Evolutionary conservation across 176 grass and related monocot species (phyloP).

Genomic region (Triticum timopheevii): DNA sequence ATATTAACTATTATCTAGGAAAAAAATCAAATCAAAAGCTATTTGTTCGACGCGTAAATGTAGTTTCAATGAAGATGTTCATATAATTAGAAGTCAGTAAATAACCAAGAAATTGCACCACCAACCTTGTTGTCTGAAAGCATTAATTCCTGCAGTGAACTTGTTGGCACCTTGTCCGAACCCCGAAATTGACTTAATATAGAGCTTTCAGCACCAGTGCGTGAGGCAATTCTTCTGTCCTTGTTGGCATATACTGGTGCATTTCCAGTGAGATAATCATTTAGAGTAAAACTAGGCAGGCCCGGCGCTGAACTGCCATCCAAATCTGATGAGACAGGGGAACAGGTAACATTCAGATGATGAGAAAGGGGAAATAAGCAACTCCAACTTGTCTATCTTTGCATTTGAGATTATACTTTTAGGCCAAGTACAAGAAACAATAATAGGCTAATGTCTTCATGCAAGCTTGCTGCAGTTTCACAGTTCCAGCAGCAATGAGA

Average conservation of each 20-base stretch:
- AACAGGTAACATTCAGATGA: slow-evolving; percentile 21
- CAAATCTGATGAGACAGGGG: slow-evolving; percentile 15
- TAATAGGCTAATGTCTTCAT: neutral
- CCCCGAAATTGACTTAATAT: neutral
- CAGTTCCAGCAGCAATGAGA: slow-evolving; percentile 27
- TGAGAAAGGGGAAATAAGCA: slow-evolving; percentile 4
- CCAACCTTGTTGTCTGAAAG: slow-evolving; percentile 22
- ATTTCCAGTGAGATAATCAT: slow-evolving; percentile 21
- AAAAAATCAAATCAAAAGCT: neutral
- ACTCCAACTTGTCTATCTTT: neutral
- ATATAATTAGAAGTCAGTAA: neutral
- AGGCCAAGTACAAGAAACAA: neutral
- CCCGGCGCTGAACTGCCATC: slow-evolving; percentile 4
- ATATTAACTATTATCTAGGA: neutral
- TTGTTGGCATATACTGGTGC: neutral
- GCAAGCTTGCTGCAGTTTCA: neutral
- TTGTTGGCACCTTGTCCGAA: neutral
- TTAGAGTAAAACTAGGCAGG: neutral
- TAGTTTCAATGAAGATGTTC: neutral
- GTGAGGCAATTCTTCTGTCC: neutral
- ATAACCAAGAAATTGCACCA: neutral
- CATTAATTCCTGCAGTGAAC: neutral
- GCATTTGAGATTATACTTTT: neutral
- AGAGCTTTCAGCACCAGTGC: neutral
- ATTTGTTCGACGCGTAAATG: neutral